Base-by-base conservation (phyloP, 257 asterid species). In the Solanum arcanum region DNA sequence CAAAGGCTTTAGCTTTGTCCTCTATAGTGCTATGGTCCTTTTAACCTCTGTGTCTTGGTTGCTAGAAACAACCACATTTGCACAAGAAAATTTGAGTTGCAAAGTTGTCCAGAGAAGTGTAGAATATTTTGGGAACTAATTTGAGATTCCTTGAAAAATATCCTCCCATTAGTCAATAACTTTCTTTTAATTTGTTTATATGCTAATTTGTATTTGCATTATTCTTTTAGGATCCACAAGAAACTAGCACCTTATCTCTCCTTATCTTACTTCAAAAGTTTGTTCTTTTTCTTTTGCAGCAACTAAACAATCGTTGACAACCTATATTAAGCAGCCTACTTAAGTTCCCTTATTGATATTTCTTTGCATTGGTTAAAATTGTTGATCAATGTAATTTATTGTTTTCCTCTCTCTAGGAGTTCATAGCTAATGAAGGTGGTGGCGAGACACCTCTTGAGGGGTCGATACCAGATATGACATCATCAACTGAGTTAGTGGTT, bases 371-470 rank as follows among this genome's bases (percentile, higher is more conserved):
- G 72, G 42, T 37, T 56, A 47, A 44, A 72, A 70, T 62, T 83
- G 74, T 14, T 39, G n/a, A 84, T 56, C 62, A 83, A 60, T 62
- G 66, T 37, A 41, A 31, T 72, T 33, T 46, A 13, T 52, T 81
- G 49, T 39, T 85, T 73, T 46, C 74, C 39, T 27, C 59, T 25
- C 76, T 49, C 39, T 33, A 97, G 99, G 98, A 93, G 87, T 97
- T 97, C 88, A 92, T 96, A 56, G 91, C 93, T 85, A 94, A 91
- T 88, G 99, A 97, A 96, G 99, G 99, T 82, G 94, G 91, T 33
- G 98, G 99, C 73, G 99, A 94, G 93, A 95, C 95, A 87, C 98
- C 99, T 86, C 94, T 97, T 39, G 99, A 97, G 90, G 99, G 99
- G 87, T 90, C 98, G 80, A 96, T 97, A 90, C 99, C 99, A 20